These are phyloP conservation scores for Silene coronaria DNA, from an alignment of 179 eudicot genomes.

Conservation along the genomic window DNA sequence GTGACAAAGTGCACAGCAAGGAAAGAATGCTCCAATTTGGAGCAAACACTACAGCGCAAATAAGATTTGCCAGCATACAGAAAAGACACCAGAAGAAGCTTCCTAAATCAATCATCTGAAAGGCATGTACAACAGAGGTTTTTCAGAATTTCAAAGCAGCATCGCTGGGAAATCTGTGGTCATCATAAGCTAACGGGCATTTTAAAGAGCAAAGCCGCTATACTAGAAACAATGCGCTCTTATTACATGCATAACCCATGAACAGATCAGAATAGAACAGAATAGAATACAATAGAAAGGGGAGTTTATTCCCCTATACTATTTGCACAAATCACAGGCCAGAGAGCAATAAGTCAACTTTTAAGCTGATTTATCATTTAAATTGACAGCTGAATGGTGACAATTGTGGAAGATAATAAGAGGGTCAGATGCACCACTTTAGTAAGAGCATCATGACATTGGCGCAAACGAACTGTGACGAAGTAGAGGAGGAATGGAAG, in stretches of 20 bases:
- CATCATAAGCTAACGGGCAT: conserved; percentile 6
- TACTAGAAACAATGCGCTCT: conserved; percentile 10
- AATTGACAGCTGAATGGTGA: conserved; percentile 18
- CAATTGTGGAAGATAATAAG: conserved; percentile 18
- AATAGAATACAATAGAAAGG: conserved; percentile 15
- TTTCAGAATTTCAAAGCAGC: conserved; percentile 12
- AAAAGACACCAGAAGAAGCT: neutral
- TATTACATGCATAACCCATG: conserved; percentile 14
- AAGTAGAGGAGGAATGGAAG: conserved; percentile 19
- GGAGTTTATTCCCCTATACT: conserved; percentile 2
- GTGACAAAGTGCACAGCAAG: neutral
- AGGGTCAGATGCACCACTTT: conserved; percentile 22
- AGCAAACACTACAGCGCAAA: neutral
- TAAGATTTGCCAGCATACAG: neutral
- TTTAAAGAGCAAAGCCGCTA: conserved; percentile 11
- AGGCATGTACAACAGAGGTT: conserved; percentile 6
- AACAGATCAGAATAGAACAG: conserved; percentile 11
- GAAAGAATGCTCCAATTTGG: neutral
- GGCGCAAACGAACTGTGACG: conserved; percentile 20
- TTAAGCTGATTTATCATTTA: conserved; percentile 15
- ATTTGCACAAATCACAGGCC: conserved; percentile 7
- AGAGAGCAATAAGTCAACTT: neutral
- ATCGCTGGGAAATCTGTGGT: neutral
- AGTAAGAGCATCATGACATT: conserved; percentile 15
- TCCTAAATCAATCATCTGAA: conserved; percentile 14